Evolutionary conservation across 1,284 basidiomycete species (phyloP), one percentile per base, ranked within the genome.

Genomic region (Rhodofomes roseus): DNA sequence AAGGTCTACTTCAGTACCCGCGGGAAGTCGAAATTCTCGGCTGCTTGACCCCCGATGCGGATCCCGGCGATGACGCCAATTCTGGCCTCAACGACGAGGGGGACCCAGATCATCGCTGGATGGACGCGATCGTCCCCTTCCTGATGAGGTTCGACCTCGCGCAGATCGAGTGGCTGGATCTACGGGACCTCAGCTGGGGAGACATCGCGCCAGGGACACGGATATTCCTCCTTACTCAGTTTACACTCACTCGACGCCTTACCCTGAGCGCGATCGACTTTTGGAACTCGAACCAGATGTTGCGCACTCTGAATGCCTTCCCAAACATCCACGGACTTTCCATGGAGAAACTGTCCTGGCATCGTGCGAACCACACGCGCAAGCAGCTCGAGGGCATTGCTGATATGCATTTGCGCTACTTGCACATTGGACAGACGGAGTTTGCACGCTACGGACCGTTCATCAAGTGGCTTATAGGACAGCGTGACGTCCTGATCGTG

Each of bases 261-360:
- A 36, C 29, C 14, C n/a, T 60, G 34, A 31, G 27, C 25, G 40
- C 55, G 6, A 50, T 60, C 9, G 59, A 60, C 39, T 60, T 60
- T 29, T 60, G 59, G 59, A 60, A 60, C 37, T 53, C 59, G 5
- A 60, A 60, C 29, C 59, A 60, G 31, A 23, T 60, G 27, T 52
- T 60, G 23, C 55, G 55, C 6, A 57, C 55, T 5, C 55, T 60
- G 27, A 37, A 57, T 16, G 43, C 59, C 12, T 60, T 60, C 34
- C 50, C 55, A 20, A 11, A 25, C 41, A 41, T 60, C 20, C 8
- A n/a, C 9, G 55, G 41, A 4, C 55, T 60, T 2, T 54, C 40
- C 51, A 48, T 55, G 59, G 59, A 60, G 31, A 31, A 25, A 25
- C 22, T 57, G n/a, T 57, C 55, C 1, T 60, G 48, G 40, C 59